Evolutionary conservation across 306 rosid species (phyloP).

Genomic region (Inga laurina): DNA sequence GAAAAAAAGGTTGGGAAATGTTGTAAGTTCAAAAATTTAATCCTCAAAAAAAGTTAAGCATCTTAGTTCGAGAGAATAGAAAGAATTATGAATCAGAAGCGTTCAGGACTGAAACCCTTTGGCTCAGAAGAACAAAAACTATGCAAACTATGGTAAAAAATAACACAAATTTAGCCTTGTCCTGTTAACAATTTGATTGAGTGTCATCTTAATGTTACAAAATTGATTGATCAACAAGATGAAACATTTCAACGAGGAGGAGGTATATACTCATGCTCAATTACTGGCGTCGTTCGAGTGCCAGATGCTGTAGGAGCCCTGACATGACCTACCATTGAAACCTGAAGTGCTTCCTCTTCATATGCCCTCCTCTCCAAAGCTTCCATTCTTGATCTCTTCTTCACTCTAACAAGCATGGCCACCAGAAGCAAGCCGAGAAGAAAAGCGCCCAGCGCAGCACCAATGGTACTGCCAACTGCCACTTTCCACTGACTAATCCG

Average conservation of each 20-base stretch:
- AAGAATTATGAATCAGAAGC: constrained; percentile 26
- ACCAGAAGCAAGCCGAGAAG: constrained; percentile 80
- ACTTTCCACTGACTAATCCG: constrained; percentile 78
- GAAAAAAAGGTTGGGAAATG: background rate
- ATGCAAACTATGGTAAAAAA: background rate
- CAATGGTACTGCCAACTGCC: constrained; percentile 78
- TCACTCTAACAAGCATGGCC: constrained; percentile 91
- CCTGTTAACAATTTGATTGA: constrained; percentile 27
- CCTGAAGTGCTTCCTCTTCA: constrained; percentile 95
- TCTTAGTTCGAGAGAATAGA: background rate
- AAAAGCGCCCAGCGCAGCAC: constrained; percentile 81
- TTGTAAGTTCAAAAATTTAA: background rate
- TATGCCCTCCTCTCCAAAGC: constrained; percentile 89
- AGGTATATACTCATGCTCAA: constrained; percentile 65
- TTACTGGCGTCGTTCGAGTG: constrained; percentile 63
- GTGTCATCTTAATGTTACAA: constrained; percentile 51
- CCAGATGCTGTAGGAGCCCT: constrained; percentile 81
- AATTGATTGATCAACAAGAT: constrained; percentile 28
- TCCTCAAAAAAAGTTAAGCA: background rate
- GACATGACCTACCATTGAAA: constrained; percentile 97
- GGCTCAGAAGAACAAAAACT: background rate
- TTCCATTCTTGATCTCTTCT: constrained; percentile 85
- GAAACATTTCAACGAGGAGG: constrained; percentile 49
- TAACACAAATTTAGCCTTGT: constrained; percentile 13
- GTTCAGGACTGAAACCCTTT: background rate